Base-by-base conservation (phyloP, 352 stramenopile genomes). In the Phytophthora syringae region DNA sequence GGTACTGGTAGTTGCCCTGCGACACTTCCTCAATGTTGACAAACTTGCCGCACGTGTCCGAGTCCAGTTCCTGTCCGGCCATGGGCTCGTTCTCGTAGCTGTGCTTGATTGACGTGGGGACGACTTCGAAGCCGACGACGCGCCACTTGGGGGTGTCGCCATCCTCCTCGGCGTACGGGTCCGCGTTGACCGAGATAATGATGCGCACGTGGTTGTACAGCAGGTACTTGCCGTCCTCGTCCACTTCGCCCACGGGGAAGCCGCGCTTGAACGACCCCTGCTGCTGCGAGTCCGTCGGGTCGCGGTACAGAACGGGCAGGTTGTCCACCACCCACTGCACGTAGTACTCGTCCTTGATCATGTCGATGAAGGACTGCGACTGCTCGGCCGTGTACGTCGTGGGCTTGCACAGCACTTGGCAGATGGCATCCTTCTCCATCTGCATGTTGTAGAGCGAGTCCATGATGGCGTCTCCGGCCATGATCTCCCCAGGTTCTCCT, bases 131-230 rank as follows among this genome's bases (percentile, higher is more conserved):
- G 44, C 96, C 96, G 10, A 98, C 96, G 43, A 99, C 89, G 64
- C 95, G 91, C 79, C 80, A 95, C 75, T 92, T 90, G 52, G 81
- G 67, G 2, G 58, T 42, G 50, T 75, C 48, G 5, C 70, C 70
- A 10, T 88, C 73, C 27, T 89, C 84, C 21, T 79, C 64, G 0
- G 81, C 76, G 71, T 95, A 95, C 62, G 84, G 86, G 53, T 96
- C 89, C 28, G 95, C 43, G 69, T 97, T 93, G 60, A 98, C 98
- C 18, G 86, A 90, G 27, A 99, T 82, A 21, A 96, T 93, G 58
- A 99, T 98, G 32, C 92, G 91, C 43, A 99, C 86, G 78, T 99
- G 97, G 79, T 99, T 99, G 89, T 99, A 99, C 6, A 99, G 65
- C 52, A 98, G 96, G 66, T 97, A 98, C 60, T 98, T 91, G 42